These are phyloP conservation scores for Trichoderma arundinaceum DNA, from an alignment of 2,329 filamentous ascomycete species.

Conservation along the genomic window DNA sequence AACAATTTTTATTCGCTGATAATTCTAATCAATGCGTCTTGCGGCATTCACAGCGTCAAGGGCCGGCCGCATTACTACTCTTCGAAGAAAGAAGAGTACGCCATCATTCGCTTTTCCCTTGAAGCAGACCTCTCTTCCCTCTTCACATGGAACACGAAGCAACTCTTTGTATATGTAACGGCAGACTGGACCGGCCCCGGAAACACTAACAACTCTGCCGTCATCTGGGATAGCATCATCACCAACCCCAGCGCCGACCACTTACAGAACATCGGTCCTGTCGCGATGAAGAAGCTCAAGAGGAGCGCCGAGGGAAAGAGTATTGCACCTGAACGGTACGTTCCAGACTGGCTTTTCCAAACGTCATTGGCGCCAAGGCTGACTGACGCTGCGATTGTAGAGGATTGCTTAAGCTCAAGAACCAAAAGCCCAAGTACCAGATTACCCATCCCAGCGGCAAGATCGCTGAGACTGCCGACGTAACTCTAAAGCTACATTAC, in stretches of 20 bases:
- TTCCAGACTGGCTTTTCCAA: background rate
- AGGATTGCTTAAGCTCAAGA: conserved; percentile 77
- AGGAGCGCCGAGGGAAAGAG: conserved; percentile 64
- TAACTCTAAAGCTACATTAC: conserved; percentile 83
- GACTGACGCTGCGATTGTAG: conserved; percentile 45
- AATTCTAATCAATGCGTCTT: background rate
- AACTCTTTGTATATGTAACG: conserved; percentile 94
- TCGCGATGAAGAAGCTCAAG: conserved; percentile 66
- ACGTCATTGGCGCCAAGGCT: background rate
- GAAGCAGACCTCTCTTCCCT: conserved; percentile 89
- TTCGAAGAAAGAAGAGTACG: conserved; percentile 91
- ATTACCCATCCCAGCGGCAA: conserved; percentile 87
- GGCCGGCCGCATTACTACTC: conserved; percentile 97
- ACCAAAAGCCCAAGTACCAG: conserved; percentile 94
- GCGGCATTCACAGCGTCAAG: conserved; percentile 68
- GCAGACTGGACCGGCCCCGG: conserved; percentile 66
- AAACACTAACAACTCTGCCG: conserved; percentile 68
- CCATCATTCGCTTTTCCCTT: conserved; percentile 89
- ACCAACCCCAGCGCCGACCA: conserved; percentile 71
- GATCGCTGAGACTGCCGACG: conserved; percentile 74
- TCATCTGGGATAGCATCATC: conserved; percentile 97
- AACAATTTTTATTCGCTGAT: conserved; percentile 26
- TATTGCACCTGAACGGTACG: conserved; percentile 63
- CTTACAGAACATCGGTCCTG: conserved; percentile 64
- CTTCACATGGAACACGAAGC: conserved; percentile 99